Conservation (phyloP, 495 filamentous ascomycete genomes). For the Pseudoneurospora amorphoporcata region DNA sequence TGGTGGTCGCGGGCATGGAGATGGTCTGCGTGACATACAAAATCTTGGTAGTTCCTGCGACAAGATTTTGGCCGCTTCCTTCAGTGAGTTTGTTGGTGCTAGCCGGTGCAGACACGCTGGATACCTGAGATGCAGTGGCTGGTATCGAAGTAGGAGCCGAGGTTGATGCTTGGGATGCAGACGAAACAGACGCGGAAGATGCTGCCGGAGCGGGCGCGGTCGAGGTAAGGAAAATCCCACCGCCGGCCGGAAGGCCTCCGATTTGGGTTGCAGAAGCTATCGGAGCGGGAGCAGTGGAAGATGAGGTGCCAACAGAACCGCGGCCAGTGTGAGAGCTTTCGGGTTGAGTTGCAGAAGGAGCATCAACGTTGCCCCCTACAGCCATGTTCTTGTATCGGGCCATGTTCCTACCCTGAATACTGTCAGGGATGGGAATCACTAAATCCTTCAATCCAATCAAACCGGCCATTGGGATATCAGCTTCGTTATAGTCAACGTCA, state of each 20-base stretch:
- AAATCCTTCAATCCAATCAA: slow-evolving; percentile 9
- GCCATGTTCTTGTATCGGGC: neutral
- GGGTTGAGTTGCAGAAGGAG: neutral
- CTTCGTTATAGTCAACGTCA: neutral
- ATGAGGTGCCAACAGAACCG: neutral
- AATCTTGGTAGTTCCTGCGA: neutral
- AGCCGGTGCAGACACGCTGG: neutral
- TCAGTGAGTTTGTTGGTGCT: neutral
- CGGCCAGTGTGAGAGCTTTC: neutral
- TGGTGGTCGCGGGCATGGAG: slow-evolving; percentile 11
- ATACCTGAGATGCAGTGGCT: neutral
- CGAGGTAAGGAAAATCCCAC: neutral
- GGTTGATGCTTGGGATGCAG: neutral
- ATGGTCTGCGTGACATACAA: slow-evolving; percentile 14
- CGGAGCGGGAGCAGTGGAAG: neutral
- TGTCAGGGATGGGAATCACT: neutral
- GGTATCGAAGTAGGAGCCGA: neutral
- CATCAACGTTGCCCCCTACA: neutral
- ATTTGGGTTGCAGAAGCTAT: neutral
- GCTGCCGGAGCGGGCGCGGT: neutral
- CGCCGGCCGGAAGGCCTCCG: neutral
- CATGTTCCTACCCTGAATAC: neutral
- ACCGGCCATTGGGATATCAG: slow-evolving; percentile 13
- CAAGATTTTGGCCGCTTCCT: neutral
- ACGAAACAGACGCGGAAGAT: neutral